Conservation (phyloP, 1,139 yeast species). For the Hyphopichia buzzinii region DNA sequence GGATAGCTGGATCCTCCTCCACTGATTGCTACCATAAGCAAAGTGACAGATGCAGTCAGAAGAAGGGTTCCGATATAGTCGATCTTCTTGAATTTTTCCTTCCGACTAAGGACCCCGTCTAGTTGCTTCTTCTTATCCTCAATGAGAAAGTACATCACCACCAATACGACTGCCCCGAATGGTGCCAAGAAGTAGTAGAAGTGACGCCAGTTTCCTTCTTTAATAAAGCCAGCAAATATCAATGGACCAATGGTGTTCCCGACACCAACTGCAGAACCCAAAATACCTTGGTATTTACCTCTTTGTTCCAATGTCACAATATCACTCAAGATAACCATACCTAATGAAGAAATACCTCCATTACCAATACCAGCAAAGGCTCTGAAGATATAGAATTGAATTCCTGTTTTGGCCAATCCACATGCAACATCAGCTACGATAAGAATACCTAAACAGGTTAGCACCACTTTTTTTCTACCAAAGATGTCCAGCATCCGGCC, state of each 20-base stretch:
- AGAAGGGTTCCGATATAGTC: slow-evolving; percentile 50
- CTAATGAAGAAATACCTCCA: slow-evolving; percentile 42
- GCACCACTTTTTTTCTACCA: slow-evolving; percentile 40
- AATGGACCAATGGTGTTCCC: slow-evolving; percentile 61
- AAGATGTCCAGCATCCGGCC: slow-evolving; percentile 46
- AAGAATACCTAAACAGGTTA: slow-evolving; percentile 29
- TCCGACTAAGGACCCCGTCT: slow-evolving; percentile 22
- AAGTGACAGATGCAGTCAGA: slow-evolving; percentile 42
- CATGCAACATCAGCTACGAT: slow-evolving; percentile 40
- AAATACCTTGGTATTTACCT: slow-evolving; percentile 46
- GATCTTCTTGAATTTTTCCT: slow-evolving; percentile 37
- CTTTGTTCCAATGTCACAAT: slow-evolving; percentile 42
- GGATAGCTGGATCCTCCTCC: slow-evolving; percentile 56
- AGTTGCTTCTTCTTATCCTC: slow-evolving; percentile 14
- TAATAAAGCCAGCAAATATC: slow-evolving; percentile 49
- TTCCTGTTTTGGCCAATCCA: slow-evolving; percentile 40
- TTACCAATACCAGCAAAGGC: slow-evolving; percentile 47
- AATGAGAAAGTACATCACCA: slow-evolving; percentile 26
- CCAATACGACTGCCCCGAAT: slow-evolving; percentile 27
- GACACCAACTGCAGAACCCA: slow-evolving; percentile 52
- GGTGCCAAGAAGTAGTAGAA: slow-evolving; percentile 48
- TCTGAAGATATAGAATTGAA: slow-evolving; percentile 40
- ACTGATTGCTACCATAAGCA: slow-evolving; percentile 48
- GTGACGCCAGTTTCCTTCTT: slow-evolving; percentile 48
- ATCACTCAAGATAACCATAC: slow-evolving; percentile 44